Evolutionary conservation across 805 yeast genomes (phyloP), one percentile per base, ranked within the genome.

Genomic region (Hemisphaericaspora nanyangensis): DNA sequence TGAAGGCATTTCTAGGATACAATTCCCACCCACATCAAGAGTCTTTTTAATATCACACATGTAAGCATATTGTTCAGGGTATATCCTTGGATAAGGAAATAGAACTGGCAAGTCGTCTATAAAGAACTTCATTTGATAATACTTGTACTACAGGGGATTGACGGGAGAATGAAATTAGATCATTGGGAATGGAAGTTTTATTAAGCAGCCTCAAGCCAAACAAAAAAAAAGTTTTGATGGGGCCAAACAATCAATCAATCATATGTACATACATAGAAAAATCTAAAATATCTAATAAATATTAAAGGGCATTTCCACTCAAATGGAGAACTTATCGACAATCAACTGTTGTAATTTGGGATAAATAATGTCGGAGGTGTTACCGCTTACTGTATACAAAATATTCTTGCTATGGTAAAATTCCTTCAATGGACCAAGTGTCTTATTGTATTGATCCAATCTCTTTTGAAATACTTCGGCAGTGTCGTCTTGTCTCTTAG

Each of bases 1-100:
- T 5, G 99, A 93, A 50, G 99, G 99, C 99, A 93, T 93, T 66
- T 93, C 99, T 55, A 93, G 63, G 39, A 93, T 89, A 63, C 96
- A 85, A 57, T 90, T 90, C 10, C 99, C 99, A 2, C 97, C 98
- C 1, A 85, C 95, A 69, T 93, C 99, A 37, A 93, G 63, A 1
- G 97, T 85, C 55, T 82, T 80, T 66, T 93, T 93, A 48, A 93
- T 84, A 60, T 91, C 98, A 46, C 93, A 79, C 99, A 93, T 93
- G 63, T 93, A 93, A 25, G 90, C 93, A 72, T 93, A 93, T 60
- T 93, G 99, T 64, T 93, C 99, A 2, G 99, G 99, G 58, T 93
- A 93, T 39, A 93, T 91, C 55, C 87, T 76, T 2, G 98, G 98
- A 60, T 93, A 93, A 12, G 99, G 99, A 60, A 93, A 93, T 38